Evolutionary conservation across 2,329 filamentous ascomycete species (phyloP).

Genomic region (Aspergillus fijiensis): DNA sequence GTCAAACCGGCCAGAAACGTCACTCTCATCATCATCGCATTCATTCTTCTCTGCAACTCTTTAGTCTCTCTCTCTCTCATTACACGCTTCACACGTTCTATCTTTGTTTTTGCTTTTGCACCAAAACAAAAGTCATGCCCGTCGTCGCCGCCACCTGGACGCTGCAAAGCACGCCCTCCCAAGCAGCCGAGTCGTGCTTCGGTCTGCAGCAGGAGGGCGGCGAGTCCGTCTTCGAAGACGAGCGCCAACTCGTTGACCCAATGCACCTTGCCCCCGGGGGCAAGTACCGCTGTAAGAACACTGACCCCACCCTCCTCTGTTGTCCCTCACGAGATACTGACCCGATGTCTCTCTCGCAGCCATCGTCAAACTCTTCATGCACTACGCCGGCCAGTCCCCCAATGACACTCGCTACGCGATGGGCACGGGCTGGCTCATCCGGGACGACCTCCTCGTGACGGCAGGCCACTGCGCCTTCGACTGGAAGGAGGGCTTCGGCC

Average conservation of each 20-base stretch:
- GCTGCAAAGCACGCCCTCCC: neutral
- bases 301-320: neutral
- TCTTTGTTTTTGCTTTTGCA: no score
- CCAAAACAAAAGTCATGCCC: neutral
- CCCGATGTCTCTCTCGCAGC: neutral
- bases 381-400: neutral
- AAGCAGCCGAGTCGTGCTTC: neutral
- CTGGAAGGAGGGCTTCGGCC: neutral
- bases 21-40: no score
- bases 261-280: constrained; percentile 1
- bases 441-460: neutral
- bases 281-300: constrained; percentile 4
- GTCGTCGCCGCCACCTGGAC: constrained; percentile 1
- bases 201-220: no score
- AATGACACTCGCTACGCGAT: neutral
- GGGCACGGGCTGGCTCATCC: neutral
- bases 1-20: no score
- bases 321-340: neutral
- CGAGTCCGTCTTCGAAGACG: neutral
- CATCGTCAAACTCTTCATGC: constrained; percentile 5
- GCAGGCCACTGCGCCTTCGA: constrained; percentile 5
- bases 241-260: neutral
- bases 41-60: no score
- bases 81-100: no score
- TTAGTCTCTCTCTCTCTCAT: no score